These are phyloP conservation scores for Otatea glauca DNA, from an alignment of 176 grass and related monocot genomes.

Conservation along the genomic window DNA sequence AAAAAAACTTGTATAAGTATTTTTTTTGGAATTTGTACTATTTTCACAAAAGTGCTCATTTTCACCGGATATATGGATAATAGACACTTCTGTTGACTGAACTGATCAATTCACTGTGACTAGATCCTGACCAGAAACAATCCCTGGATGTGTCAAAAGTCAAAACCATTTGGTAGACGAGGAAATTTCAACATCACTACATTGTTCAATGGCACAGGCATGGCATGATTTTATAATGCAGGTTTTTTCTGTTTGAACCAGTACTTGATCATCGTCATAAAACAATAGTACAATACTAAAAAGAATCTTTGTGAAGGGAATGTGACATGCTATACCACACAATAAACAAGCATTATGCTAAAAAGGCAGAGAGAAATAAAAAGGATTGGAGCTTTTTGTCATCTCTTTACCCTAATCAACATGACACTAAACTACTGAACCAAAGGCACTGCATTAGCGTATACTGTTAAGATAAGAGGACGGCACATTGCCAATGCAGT, in stretches of 20 bases:
- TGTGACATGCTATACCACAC: slow-evolving; percentile 26
- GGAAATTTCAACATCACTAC: not conserved
- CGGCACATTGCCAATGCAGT: not conserved
- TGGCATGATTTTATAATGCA: not conserved
- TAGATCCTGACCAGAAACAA: not conserved
- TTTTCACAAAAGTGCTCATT: no score
- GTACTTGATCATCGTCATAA: not conserved
- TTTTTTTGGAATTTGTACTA: no score
- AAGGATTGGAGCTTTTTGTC: slow-evolving; percentile 42
- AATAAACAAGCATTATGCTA: slow-evolving; percentile 16
- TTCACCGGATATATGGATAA: no score
- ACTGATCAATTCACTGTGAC: not conserved
- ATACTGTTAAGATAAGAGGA: not conserved
- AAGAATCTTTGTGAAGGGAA: slow-evolving; percentile 29
- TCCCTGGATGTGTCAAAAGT: not conserved
- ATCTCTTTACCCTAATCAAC: slow-evolving; percentile 38
- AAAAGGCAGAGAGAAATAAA: slow-evolving; percentile 10
- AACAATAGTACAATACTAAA: not conserved
- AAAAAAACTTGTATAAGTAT: no score
- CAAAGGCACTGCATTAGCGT: not conserved
- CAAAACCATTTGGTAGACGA: not conserved
- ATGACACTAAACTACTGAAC: slow-evolving; percentile 29
- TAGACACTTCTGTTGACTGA: not conserved
- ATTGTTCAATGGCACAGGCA: not conserved
- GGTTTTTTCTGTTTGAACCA: not conserved